Evolutionary conservation across 2,329 filamentous ascomycete genomes (phyloP).

Genomic region (Cephalotrichum gorgonifer): DNA sequence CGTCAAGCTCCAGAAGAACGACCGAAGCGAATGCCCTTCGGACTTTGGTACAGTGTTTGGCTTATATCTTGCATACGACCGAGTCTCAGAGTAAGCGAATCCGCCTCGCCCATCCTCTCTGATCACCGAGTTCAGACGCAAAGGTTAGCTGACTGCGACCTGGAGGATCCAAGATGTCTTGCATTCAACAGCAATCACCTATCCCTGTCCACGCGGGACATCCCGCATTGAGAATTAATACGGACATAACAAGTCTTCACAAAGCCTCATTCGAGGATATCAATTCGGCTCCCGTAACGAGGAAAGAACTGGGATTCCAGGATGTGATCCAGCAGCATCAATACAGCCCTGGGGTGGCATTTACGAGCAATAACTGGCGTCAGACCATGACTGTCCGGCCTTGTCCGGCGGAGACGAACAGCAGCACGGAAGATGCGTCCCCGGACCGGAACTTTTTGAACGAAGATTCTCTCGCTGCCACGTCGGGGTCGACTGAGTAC

Average conservation of each 20-base stretch:
- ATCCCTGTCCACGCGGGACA: not conserved
- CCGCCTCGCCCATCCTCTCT: not conserved
- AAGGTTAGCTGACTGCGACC: not conserved
- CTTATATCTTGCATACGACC: no score
- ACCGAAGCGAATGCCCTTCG: not conserved
- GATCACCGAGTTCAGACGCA: not conserved
- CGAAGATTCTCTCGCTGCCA: not conserved
- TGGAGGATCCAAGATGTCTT: slow-evolving; percentile 1
- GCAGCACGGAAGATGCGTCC: not conserved
- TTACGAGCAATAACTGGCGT: slow-evolving; percentile 3
- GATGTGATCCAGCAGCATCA: not conserved
- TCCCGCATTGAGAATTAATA: slow-evolving; percentile 1
- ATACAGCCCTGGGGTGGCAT: not conserved
- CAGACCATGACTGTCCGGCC: not conserved
- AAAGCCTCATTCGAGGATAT: slow-evolving; percentile 2
- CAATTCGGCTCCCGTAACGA: slow-evolving; percentile 3
- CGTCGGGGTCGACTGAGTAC: not conserved
- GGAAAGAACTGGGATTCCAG: not conserved
- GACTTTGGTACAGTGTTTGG: not conserved
- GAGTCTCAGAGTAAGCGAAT: not conserved
- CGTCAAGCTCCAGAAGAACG: not conserved
- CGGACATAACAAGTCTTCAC: not conserved
- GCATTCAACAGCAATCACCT: not conserved
- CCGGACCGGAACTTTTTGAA: slow-evolving; percentile 1
- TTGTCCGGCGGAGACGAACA: not conserved